Conservation (phyloP, 768 basidiomycete genomes). For the Clitopilus passeckerianus region DNA sequence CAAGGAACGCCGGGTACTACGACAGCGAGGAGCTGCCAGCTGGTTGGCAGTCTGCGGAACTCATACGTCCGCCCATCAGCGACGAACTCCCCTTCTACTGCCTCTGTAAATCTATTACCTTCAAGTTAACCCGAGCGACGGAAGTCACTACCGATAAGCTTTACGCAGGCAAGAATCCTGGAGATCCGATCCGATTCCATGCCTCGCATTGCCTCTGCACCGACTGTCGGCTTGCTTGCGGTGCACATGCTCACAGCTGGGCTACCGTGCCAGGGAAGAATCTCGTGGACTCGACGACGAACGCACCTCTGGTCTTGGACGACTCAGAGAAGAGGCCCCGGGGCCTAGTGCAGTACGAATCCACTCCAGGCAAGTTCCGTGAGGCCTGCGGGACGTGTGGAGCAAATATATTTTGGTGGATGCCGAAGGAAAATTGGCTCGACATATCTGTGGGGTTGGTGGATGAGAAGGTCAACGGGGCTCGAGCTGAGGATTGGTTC, state of each 20-base stretch:
- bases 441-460: neutral
- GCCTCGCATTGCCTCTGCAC: constrained; percentile 24
- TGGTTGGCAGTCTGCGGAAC: neutral
- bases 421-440: constrained; percentile 1
- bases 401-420: constrained; percentile 22
- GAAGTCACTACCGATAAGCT: constrained; percentile 16
- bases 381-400: constrained; percentile 25
- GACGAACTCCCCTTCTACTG: constrained; percentile 16
- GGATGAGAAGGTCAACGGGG: neutral
- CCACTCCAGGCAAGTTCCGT: constrained; percentile 17
- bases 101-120: constrained; percentile 18
- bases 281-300: constrained; percentile 12
- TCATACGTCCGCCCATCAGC: constrained; percentile 1
- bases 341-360: constrained; percentile 22
- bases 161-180: neutral
- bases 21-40: neutral
- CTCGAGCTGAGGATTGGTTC: neutral
- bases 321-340: constrained; percentile 6
- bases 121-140: constrained; percentile 20
- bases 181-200: constrained; percentile 17
- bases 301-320: constrained; percentile 10
- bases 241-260: constrained; percentile 22
- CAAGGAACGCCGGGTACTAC: neutral
- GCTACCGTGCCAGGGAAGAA: constrained; percentile 22
- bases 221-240: constrained; percentile 19